phyloP scores from a whole-genome alignment of 2,329 filamentous ascomycete genomes.

The Trichoderma sp. region DNA sequence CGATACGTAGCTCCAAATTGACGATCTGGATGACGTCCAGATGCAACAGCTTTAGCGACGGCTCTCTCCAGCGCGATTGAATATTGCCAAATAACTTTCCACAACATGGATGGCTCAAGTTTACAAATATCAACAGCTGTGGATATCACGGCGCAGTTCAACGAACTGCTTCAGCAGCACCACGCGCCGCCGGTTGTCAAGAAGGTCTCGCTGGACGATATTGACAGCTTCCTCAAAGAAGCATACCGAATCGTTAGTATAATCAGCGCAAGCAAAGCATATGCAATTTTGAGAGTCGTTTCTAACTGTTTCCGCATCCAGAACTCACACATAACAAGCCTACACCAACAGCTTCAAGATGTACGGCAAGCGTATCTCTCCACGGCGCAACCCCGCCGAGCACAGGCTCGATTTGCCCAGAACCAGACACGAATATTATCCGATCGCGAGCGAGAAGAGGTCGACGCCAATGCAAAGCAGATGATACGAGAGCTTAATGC shows the following conservation, averaged over 20 bases:
- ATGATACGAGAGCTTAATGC: slow-evolving; percentile 82
- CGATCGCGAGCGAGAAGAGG: slow-evolving; percentile 77
- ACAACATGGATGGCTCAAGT: not conserved
- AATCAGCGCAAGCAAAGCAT: not conserved
- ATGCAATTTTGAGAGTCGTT: not conserved
- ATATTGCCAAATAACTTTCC: not conserved
- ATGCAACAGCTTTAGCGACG: not conserved
- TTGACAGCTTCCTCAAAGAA: slow-evolving; percentile 89
- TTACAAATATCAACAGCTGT: slow-evolving; percentile 34
- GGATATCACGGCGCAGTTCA: slow-evolving; percentile 68
- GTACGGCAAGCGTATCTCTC: slow-evolving; percentile 92
- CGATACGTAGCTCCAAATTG: slow-evolving; percentile 19
- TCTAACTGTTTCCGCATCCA: slow-evolving; percentile 36
- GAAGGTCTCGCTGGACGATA: slow-evolving; percentile 47
- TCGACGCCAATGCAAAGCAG: slow-evolving; percentile 83
- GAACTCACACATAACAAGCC: slow-evolving; percentile 81
- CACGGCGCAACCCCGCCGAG: slow-evolving; percentile 63
- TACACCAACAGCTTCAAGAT: slow-evolving; percentile 75
- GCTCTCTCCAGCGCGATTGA: not conserved
- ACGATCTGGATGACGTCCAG: not conserved
- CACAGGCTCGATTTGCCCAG: slow-evolving; percentile 47
- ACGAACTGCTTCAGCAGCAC: slow-evolving; percentile 63
- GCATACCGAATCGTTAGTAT: slow-evolving; percentile 61
- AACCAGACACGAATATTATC: slow-evolving; percentile 60
- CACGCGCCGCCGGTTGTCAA: slow-evolving; percentile 49